Conservation (phyloP, 306 rosid genomes). For the Malus domestica region ASM211411v1 NC_041803.1:3020001-3020500, state of each 20-base stretch:
- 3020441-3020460: too few species aligned
- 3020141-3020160: background rate
- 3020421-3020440: background rate
- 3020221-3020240: background rate
- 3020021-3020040: constrained; percentile 11
- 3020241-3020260: too few species aligned
- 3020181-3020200: background rate
- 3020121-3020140: background rate
- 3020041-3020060: constrained; percentile 17
- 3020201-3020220: background rate
- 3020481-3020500: too few species aligned
- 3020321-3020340: background rate
- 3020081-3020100: background rate
- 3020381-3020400: background rate
- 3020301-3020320: background rate
- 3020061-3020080: constrained; percentile 4
- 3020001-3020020: background rate
- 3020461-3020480: too few species aligned
- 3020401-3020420: background rate
- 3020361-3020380: background rate
- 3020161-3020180: background rate
- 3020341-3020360: background rate
- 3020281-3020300: background rate
- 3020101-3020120: background rate
- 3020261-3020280: background rate